Base-by-base conservation (phyloP, 176 grass and related monocot species). In the Alloteropsis semialata region DNA sequence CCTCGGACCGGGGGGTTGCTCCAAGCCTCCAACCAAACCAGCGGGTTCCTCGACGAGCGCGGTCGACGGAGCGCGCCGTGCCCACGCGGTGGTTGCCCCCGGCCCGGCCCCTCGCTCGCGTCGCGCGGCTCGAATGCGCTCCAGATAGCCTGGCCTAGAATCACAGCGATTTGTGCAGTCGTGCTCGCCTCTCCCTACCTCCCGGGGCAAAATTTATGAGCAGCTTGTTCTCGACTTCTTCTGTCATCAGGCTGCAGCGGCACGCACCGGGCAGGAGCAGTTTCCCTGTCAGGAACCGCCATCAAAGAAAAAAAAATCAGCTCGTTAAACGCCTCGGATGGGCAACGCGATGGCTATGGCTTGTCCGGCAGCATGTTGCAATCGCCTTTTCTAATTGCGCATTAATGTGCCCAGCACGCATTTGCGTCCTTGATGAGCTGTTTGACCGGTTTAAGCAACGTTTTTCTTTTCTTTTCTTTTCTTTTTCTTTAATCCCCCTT, bases 141-240 rank as follows among this genome's bases (percentile, higher is more conserved):
- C 6, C 68, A 9, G 87, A 80, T 89, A 53, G 75, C 34, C n/a
- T 84, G 87, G 69, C 56, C 59, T 8, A 68, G 12, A 84, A 60
- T 10, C 4, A 37, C 74, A 34, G 46, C 29, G 75, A 28, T 30
- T 34, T 14, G 0, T 12, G 41, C 5, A 60, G 16, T 60, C 44
- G 29, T 9, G 22, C 0, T 5, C 69, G 41, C 51, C 0, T 5
- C 69, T 30, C 51, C 62, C 65, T 33, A 59, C 5, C 12, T 28
- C 10, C 22, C 10, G 15, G 21, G 78, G 38, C 38, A 81, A 36
- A 28, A 30, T 38, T 51, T 13, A 12, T 13, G 84, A 11, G 10
- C 25, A 0, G 24, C 25, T 53, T 13, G 22, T 37, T 39, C 77
- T 6, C 63, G 8, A 14, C 15, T 41, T n/a, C n/a, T 38, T 25